phyloP scores from a whole-genome alignment of 495 filamentous ascomycete genomes.

The Daldinia caldariorum region DNA sequence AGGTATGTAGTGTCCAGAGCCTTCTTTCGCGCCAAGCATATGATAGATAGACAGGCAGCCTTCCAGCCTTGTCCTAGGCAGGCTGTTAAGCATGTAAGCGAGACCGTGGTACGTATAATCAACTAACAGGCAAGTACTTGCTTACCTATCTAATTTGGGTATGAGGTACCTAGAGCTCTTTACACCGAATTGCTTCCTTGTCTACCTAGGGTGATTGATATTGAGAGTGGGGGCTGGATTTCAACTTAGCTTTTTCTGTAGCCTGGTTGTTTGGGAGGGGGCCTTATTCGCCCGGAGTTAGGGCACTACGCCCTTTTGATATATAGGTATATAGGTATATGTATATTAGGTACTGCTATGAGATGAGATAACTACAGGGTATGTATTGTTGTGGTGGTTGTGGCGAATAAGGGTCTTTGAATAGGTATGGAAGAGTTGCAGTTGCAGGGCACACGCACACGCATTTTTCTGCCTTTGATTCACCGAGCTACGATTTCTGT shows the following conservation, averaged over 20 bases:
- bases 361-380: no score
- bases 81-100: conserved; percentile 5
- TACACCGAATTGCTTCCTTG: not conserved
- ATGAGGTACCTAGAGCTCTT: not conserved
- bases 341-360: no score
- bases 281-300: not conserved
- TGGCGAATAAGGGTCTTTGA: not conserved
- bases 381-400: no score
- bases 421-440: no score
- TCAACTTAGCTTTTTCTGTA: not conserved
- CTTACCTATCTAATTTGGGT: not conserved
- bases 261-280: not conserved
- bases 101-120: not conserved
- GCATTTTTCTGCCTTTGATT: not conserved
- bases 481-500: not conserved
- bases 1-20: not conserved
- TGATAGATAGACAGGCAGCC: not conserved
- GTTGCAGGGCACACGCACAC: not conserved
- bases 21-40: not conserved
- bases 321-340: no score
- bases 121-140: no score
- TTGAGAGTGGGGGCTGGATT: not conserved
- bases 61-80: conserved; percentile 1
- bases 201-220: not conserved
- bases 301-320: not conserved